phyloP scores from a whole-genome alignment of 1,284 basidiomycete species.

The Cryptococcus sp. region DNA sequence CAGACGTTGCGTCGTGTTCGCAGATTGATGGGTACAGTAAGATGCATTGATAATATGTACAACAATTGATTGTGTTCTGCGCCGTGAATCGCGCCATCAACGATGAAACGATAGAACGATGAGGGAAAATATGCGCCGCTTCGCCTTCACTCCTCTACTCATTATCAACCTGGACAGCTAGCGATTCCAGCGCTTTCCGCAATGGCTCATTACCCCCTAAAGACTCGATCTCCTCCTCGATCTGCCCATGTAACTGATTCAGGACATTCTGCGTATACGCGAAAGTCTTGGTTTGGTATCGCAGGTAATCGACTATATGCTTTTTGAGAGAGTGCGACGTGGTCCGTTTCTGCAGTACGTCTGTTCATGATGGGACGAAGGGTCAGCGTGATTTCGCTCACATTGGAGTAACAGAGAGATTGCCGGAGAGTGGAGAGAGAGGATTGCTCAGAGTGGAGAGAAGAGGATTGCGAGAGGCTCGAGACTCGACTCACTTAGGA shows the following conservation, averaged over 20 bases:
- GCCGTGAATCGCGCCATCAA: not conserved
- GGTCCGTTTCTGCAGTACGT: slow-evolving; percentile 85
- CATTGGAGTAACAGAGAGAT: not conserved
- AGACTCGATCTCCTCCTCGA: slow-evolving; percentile 44
- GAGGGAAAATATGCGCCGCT: not conserved
- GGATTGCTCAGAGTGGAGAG: not conserved
- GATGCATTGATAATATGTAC: not conserved
- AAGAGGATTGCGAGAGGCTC: not conserved
- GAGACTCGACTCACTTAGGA: slow-evolving; percentile 67
- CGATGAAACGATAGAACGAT: not conserved
- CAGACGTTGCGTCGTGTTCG: too few relatives aligned
- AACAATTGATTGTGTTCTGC: not conserved
- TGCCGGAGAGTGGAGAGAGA: not conserved
- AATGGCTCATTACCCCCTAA: slow-evolving; percentile 49
- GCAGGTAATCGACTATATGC: slow-evolving; percentile 77
- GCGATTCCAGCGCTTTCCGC: slow-evolving; percentile 40
- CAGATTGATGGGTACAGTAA: too few relatives aligned
- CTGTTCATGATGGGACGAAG: slow-evolving; percentile 53
- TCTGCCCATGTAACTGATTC: slow-evolving; percentile 57
- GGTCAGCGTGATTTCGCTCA: not conserved
- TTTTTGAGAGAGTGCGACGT: slow-evolving; percentile 74
- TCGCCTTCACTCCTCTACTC: not conserved
- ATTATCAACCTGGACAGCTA: slow-evolving; percentile 17
- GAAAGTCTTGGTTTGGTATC: slow-evolving; percentile 70
- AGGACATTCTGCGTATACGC: slow-evolving; percentile 71